phyloP scores from a whole-genome alignment of 2,329 filamentous ascomycete genomes.

The Curvularia sp. region DNA sequence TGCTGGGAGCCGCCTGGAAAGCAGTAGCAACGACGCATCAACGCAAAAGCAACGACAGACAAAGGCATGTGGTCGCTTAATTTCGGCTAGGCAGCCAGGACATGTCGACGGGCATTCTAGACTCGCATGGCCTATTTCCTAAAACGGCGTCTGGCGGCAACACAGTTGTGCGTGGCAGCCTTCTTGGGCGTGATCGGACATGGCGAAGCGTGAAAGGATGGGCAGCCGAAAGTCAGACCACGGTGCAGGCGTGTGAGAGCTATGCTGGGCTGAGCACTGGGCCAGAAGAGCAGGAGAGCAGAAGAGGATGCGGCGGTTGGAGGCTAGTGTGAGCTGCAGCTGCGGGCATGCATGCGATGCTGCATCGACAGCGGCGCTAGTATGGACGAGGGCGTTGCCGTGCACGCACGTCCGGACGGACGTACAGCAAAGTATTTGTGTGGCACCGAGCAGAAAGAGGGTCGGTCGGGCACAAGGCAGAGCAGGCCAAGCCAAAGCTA shows the following conservation, averaged over 20 bases:
- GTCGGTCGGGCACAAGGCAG: too few species aligned
- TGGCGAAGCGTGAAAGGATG: too few species aligned
- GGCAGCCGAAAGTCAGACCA: not conserved
- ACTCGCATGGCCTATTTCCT: slow-evolving; percentile 8
- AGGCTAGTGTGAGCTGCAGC: slow-evolving; percentile 8
- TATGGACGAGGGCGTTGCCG: slow-evolving; percentile 1
- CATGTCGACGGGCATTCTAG: slow-evolving; percentile 9
- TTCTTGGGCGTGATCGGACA: not conserved
- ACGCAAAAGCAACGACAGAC: slow-evolving; percentile 3
- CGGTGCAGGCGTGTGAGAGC: too few species aligned
- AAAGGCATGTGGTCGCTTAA: not conserved
- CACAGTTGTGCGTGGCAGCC: not conserved
- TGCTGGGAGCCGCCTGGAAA: too few species aligned
- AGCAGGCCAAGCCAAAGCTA: not conserved
- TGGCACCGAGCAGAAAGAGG: too few species aligned
- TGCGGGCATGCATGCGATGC: slow-evolving; percentile 4
- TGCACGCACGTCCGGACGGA: not conserved
- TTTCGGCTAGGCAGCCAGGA: slow-evolving; percentile 1
- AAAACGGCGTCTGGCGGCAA: slow-evolving; percentile 10
- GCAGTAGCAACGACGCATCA: not conserved
- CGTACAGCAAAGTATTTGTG: too few species aligned
- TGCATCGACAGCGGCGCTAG: slow-evolving; percentile 7
- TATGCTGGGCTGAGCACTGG: not conserved
- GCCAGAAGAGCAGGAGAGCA: not conserved
- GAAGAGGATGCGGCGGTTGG: slow-evolving; percentile 8